Evolutionary conservation across 192 early-diverging fungal genomes (phyloP).

Genomic region (Phycomyces blakesleeanus): DNA sequence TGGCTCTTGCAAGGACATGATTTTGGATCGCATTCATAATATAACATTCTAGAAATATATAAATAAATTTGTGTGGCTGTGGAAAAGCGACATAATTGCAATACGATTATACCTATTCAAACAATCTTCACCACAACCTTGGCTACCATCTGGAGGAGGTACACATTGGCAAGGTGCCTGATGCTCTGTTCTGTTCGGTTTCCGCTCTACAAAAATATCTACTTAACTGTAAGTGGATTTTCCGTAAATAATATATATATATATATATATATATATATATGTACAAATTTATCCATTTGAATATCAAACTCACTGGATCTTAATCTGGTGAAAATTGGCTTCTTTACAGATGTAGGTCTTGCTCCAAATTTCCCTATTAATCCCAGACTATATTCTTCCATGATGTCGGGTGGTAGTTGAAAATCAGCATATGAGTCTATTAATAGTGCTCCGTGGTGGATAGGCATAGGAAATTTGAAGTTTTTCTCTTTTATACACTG

Average conservation of each 20-base stretch:
- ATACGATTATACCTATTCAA: slow-evolving; percentile 53
- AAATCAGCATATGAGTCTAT: slow-evolving; percentile 59
- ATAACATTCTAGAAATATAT: slow-evolving; percentile 46
- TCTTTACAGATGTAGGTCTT: not conserved
- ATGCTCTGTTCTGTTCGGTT: slow-evolving; percentile 48
- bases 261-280: not conserved
- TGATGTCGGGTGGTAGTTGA: slow-evolving; percentile 61
- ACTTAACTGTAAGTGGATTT: too few relatives aligned
- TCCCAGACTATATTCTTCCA: slow-evolving; percentile 41
- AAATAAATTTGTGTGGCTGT: too few relatives aligned
- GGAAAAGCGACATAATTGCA: not conserved
- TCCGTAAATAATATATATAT: not conserved
- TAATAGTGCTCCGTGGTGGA: slow-evolving; percentile 57
- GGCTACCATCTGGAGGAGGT: slow-evolving; percentile 37
- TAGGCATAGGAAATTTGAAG: slow-evolving; percentile 56
- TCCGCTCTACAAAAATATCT: slow-evolving; percentile 78
- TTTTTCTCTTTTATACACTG: too few relatives aligned
- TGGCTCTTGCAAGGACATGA: slow-evolving; percentile 61
- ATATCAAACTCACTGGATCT: slow-evolving; percentile 44
- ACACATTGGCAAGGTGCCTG: slow-evolving; percentile 59
- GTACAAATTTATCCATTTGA: not conserved
- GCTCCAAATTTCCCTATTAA: slow-evolving; percentile 11
- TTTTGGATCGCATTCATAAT: slow-evolving; percentile 68
- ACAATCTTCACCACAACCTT: slow-evolving; percentile 68
- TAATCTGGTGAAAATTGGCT: slow-evolving; percentile 46